A percentile compares a stretch with the other conserved stretches of the same genome.
These are phyloP conservation scores for Chenopodium berlandieri DNA, from an alignment of 148 eudicot species.

Conservation along the genomic window DNA sequence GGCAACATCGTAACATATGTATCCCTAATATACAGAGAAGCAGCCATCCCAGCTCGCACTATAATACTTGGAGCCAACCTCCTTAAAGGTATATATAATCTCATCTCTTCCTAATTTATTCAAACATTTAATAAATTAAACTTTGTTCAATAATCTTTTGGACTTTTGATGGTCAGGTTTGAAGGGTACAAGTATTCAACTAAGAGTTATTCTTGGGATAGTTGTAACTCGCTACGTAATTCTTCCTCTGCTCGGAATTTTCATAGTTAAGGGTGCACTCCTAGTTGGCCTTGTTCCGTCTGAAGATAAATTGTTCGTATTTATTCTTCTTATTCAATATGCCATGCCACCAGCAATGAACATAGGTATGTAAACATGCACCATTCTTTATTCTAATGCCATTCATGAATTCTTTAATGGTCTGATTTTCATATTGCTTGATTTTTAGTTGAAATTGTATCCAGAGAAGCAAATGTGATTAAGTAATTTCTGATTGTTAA, in stretches of 20 bases:
- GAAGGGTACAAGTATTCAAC: slow-evolving; percentile 44
- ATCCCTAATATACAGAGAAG: slow-evolving; percentile 52
- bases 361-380: slow-evolving; percentile 45
- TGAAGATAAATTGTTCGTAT: slow-evolving; percentile 59
- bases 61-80: slow-evolving; percentile 83
- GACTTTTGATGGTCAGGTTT: slow-evolving; percentile 41
- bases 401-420: too few species aligned
- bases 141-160: not conserved
- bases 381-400: not conserved
- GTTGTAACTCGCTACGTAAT: slow-evolving; percentile 49
- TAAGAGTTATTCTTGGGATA: slow-evolving; percentile 48
- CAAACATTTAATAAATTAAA: not conserved
- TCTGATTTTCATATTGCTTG: too few species aligned
- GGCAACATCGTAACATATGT: not conserved
- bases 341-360: slow-evolving; percentile 92
- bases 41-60: slow-evolving; percentile 71
- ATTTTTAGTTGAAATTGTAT: too few species aligned
- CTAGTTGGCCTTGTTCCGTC: slow-evolving; percentile 41
- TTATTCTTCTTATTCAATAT: slow-evolving; percentile 74
- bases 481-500: too few species aligned
- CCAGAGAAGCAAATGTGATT: too few species aligned
- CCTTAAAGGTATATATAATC: slow-evolving; percentile 45
- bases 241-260: slow-evolving; percentile 63
- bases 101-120: not conserved
- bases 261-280: slow-evolving; percentile 51